Conservation (phyloP, 495 filamentous ascomycete genomes). For the Podospora comata region DNA sequence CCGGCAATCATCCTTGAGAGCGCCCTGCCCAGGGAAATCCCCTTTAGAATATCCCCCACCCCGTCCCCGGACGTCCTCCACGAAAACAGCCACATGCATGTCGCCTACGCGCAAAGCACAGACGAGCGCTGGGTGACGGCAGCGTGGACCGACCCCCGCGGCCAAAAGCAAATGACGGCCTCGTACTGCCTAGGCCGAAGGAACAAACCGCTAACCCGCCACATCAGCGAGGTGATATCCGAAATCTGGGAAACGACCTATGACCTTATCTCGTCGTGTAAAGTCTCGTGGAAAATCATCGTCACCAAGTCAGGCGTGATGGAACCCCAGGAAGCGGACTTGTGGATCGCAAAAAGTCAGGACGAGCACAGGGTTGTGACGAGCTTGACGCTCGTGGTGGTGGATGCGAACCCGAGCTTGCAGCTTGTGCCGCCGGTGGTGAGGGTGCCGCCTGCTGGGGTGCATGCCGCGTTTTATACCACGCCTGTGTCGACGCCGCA, state of each 20-base stretch:
- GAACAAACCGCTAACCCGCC: conserved; percentile 51
- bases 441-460: conserved; percentile 38
- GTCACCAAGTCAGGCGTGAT: conserved; percentile 71
- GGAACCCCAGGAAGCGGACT: conserved; percentile 69
- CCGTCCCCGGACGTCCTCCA: conserved; percentile 72
- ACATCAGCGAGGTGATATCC: conserved; percentile 60
- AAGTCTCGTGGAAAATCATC: conserved; percentile 76
- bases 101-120: conserved; percentile 78
- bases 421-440: conserved; percentile 55
- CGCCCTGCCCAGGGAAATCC: conserved; percentile 64
- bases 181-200: conserved; percentile 75
- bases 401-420: conserved; percentile 65
- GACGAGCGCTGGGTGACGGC: conserved; percentile 85
- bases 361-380: conserved; percentile 43
- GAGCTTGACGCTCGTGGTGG: conserved; percentile 59
- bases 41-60: conserved; percentile 69
- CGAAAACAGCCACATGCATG: conserved; percentile 79
- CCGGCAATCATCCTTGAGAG: conserved; percentile 76
- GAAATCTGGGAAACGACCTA: conserved; percentile 87
- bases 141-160: conserved; percentile 87
- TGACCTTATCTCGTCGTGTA: conserved; percentile 66
- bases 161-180: conserved; percentile 69
- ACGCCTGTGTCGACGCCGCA: conserved; percentile 61
- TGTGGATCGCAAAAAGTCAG: conserved; percentile 49
- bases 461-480: conserved; percentile 41